Percentiles rank a stretch among this genome's conserved stretches.
These are phyloP conservation scores for Phytophthora quininea DNA, from an alignment of 352 stramenopile species.

Conservation along the genomic window DNA sequence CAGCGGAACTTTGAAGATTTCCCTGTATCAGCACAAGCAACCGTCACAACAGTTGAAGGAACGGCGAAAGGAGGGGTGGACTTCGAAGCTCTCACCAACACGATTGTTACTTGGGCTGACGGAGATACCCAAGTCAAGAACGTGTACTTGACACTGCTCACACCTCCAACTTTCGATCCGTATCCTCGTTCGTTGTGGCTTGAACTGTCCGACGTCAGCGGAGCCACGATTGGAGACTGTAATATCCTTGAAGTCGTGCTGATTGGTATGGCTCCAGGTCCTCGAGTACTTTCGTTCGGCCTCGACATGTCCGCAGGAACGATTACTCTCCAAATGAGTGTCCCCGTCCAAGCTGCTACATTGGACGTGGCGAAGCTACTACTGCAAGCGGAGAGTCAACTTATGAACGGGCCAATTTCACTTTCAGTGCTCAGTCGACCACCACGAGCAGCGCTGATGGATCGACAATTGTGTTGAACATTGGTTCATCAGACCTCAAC, in stretches of 20 bases:
- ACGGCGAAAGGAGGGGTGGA: slow-evolving; percentile 65
- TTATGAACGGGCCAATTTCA: slow-evolving; percentile 15
- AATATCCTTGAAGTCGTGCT: slow-evolving; percentile 51
- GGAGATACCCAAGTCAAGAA: slow-evolving; percentile 42
- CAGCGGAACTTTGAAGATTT: slow-evolving; percentile 57
- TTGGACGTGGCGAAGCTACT: slow-evolving; percentile 52
- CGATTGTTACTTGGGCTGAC: slow-evolving; percentile 41
- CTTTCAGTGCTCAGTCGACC: slow-evolving; percentile 35
- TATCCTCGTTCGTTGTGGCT: slow-evolving; percentile 50
- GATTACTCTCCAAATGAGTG: slow-evolving; percentile 42
- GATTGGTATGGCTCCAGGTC: slow-evolving; percentile 35
- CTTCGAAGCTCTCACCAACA: slow-evolving; percentile 40
- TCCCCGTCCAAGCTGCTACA: slow-evolving; percentile 44
- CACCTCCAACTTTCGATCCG: slow-evolving; percentile 44
- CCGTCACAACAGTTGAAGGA: slow-evolving; percentile 45
- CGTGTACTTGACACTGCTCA: slow-evolving; percentile 47
- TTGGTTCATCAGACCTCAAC: slow-evolving; percentile 52
- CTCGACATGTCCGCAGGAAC: slow-evolving; percentile 54
- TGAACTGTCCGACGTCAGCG: slow-evolving; percentile 49
- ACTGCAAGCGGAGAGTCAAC: slow-evolving; percentile 44
- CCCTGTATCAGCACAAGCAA: slow-evolving; percentile 28
- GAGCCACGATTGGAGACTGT: slow-evolving; percentile 56
- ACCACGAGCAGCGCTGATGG: slow-evolving; percentile 54
- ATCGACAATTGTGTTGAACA: slow-evolving; percentile 42
- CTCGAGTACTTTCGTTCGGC: slow-evolving; percentile 50